Evolutionary conservation across 345 rosid genomes (phyloP), one percentile per base, ranked within the genome.

Genomic region (Iberis pinnata): DNA sequence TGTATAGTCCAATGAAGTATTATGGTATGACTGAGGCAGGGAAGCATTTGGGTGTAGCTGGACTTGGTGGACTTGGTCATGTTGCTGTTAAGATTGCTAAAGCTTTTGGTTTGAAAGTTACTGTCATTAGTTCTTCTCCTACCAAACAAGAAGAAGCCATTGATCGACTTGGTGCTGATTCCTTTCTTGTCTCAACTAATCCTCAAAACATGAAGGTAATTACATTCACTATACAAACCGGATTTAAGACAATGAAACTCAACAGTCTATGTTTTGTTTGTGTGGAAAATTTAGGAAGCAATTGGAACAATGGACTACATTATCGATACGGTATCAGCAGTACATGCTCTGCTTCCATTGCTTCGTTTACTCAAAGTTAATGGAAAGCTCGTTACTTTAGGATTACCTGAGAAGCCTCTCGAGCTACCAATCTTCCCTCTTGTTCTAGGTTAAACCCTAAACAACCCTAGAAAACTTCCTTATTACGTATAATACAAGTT

Each of bases 41-140:
- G 35, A 89, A 83, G 63, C 93, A 89, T 74, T 63, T 89, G 63
- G 97, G 97, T 53, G 76, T 89, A 0, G 86, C 78, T 9, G 97
- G 97, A 44, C 85, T 85, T 53, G 95, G 95, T 60, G 97, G 97
- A 11, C 82, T 89, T 53, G 97, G 95, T 59, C 97, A 89, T 70
- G 72, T 85, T 53, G 97, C 95, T 32, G 88, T 89, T 31, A 89
- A 81, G 73, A 68, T 89, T 31, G 95, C 65, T 29, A 89, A 83
- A 77, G 95, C 97, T 29, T 85, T 83, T 63, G 95, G 97, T 16
- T 58, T 89, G 72, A 78, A 81, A 70, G 93, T 89, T 43, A 81
- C 89, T 26, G 97, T 83, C 33, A 83, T 89, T 54, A 89, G 97
- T 63, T 36, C 76, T 49, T 83, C 93, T 20, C 61, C 82, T 10